Evolutionary conservation across 2,329 filamentous ascomycete genomes (phyloP).

Genomic region (Hymenoscyphus fraxineus): DNA sequence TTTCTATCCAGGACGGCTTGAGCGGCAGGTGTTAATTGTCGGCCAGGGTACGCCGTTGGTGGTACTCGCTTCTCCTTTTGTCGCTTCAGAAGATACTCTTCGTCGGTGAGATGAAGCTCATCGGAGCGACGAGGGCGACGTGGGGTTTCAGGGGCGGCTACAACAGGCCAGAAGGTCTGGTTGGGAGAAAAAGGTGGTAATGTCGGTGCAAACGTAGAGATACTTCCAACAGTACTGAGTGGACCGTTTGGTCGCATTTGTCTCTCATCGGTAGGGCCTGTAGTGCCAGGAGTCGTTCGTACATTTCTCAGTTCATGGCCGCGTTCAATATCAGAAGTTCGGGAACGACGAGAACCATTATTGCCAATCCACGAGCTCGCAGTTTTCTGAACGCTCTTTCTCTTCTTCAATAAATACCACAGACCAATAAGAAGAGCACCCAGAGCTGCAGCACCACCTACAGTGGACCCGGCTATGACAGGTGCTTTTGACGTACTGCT

Average conservation of each 20-base stretch:
- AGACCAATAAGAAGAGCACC: too few species aligned
- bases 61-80: background rate
- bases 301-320: too few species aligned
- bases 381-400: too few species aligned
- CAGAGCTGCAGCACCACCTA: too few species aligned
- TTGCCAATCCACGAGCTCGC: too few species aligned
- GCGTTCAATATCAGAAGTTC: too few species aligned
- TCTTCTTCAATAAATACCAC: too few species aligned
- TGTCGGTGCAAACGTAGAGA: background rate
- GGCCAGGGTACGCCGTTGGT: background rate
- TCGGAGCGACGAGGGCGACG: background rate
- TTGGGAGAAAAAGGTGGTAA: background rate
- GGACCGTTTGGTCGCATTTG: background rate
- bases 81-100: background rate
- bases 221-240: background rate
- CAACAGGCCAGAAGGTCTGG: background rate
- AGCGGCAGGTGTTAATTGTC: too few species aligned
- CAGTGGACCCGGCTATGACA: too few species aligned
- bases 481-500: too few species aligned
- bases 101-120: background rate
- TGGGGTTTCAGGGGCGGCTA: background rate
- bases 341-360: too few species aligned
- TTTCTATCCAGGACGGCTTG: background rate
- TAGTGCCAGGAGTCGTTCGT: background rate
- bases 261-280: background rate